Evolutionary conservation across 2,329 filamentous ascomycete species (phyloP).

Genomic region (Simplicillium sp.): DNA sequence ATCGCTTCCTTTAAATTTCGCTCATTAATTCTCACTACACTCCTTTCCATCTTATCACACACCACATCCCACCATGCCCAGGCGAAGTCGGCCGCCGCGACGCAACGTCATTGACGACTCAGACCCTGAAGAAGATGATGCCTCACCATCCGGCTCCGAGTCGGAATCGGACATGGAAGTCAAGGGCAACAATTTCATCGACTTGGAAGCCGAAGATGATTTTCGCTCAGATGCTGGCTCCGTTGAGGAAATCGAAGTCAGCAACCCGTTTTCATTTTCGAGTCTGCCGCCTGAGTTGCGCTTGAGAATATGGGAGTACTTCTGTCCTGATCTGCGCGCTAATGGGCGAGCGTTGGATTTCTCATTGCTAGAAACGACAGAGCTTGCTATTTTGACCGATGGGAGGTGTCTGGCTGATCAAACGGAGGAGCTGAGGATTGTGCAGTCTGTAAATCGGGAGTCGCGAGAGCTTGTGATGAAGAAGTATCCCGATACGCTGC

Average conservation of each 20-base stretch:
- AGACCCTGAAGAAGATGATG: too few relatives aligned
- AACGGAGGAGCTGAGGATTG: neutral
- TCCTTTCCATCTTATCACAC: neutral
- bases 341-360: neutral
- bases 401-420: neutral
- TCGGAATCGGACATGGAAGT: too few relatives aligned
- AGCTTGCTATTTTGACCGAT: neutral
- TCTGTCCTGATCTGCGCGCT: neutral
- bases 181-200: too few relatives aligned
- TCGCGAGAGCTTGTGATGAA: neutral
- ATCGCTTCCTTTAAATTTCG: too few relatives aligned
- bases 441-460: neutral
- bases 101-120: too few relatives aligned
- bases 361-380: neutral
- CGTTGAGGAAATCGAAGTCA: too few relatives aligned
- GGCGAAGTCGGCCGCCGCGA: too few relatives aligned
- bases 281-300: neutral
- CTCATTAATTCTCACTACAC: too few relatives aligned
- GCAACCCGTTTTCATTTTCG: neutral
- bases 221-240: too few relatives aligned
- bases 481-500: neutral
- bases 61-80: too few relatives aligned
- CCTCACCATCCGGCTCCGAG: too few relatives aligned
- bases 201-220: too few relatives aligned
- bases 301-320: neutral